phyloP scores from a whole-genome alignment of 768 basidiomycete genomes.

The Tricholoma saponaceum region DNA sequence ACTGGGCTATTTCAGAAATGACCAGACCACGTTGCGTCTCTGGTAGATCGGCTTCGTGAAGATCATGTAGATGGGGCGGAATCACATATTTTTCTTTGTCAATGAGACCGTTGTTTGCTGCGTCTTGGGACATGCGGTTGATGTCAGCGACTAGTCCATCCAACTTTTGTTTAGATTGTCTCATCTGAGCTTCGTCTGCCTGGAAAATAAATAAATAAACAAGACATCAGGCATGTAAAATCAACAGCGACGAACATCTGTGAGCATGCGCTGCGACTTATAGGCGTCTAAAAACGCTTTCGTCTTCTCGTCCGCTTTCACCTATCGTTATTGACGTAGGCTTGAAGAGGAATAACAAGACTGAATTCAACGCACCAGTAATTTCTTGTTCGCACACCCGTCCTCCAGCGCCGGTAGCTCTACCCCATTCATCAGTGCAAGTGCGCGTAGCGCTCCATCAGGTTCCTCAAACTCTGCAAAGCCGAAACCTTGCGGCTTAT shows the following conservation, averaged over 20 bases:
- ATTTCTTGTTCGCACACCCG: slow-evolving; percentile 49
- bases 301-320: slow-evolving; percentile 97
- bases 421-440: slow-evolving; percentile 44
- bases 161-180: slow-evolving; percentile 62
- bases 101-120: slow-evolving; percentile 66
- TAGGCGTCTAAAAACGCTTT: slow-evolving; percentile 85
- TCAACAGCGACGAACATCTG: slow-evolving; percentile 56
- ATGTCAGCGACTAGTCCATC: slow-evolving; percentile 67
- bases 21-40: slow-evolving; percentile 91
- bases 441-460: slow-evolving; percentile 77
- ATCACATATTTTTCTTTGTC: slow-evolving; percentile 88
- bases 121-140: slow-evolving; percentile 67
- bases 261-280: slow-evolving; percentile 70
- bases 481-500: slow-evolving; percentile 94
- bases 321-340: slow-evolving; percentile 48
- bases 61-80: slow-evolving; percentile 93
- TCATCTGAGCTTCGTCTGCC: slow-evolving; percentile 66
- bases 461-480: slow-evolving; percentile 97
- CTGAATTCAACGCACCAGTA: slow-evolving; percentile 53
- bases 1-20: slow-evolving; percentile 94
- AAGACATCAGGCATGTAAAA: background rate
- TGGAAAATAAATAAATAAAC: slow-evolving; percentile 25
- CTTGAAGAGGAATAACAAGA: slow-evolving; percentile 37
- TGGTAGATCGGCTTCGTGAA: slow-evolving; percentile 94
- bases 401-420: slow-evolving; percentile 51